phyloP scores from a whole-genome alignment of 345 rosid species.

The Eucalyptus curtisii region DNA sequence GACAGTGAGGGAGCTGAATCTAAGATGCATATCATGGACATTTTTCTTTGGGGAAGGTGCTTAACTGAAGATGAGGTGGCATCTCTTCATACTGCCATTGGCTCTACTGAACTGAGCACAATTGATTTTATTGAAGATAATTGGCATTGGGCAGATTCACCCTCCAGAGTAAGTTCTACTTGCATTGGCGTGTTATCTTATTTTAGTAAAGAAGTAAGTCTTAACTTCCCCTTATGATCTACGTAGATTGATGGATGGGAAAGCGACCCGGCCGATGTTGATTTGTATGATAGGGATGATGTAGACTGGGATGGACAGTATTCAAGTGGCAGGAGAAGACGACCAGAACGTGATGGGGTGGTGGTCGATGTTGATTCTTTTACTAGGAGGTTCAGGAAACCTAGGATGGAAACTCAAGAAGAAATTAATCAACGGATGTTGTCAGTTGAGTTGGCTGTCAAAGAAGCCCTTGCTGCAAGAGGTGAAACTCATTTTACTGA shows the following conservation, averaged over 20 bases:
- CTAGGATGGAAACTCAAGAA: conserved; percentile 90
- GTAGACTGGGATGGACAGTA: conserved; percentile 99
- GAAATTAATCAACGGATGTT: conserved; percentile 95
- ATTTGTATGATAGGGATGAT: conserved; percentile 94
- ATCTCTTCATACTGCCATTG: conserved; percentile 68
- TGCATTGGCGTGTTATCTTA: neutral
- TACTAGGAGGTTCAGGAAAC: conserved; percentile 83
- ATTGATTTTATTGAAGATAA: conserved; percentile 81
- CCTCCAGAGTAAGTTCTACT: conserved; percentile 60
- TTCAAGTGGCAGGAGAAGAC: conserved; percentile 92
- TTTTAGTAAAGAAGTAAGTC: neutral
- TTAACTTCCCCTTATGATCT: conserved; percentile 9
- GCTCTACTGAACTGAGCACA: conserved; percentile 64
- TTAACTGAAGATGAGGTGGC: conserved; percentile 88
- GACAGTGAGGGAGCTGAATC: conserved; percentile 99
- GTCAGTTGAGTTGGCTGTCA: conserved; percentile 94
- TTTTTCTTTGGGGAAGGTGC: conserved; percentile 96
- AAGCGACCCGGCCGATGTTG: conserved; percentile 96
- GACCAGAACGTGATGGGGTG: conserved; percentile 70
- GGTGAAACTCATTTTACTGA: conserved; percentile 89
- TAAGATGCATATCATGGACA: conserved; percentile 99
- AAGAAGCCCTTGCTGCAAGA: conserved; percentile 86
- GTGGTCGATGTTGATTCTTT: conserved; percentile 76
- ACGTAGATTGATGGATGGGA: conserved; percentile 95
- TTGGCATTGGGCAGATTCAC: conserved; percentile 98